phyloP scores from a whole-genome alignment of 148 eudicot genomes.

The Spergularia bocconei region DNA sequence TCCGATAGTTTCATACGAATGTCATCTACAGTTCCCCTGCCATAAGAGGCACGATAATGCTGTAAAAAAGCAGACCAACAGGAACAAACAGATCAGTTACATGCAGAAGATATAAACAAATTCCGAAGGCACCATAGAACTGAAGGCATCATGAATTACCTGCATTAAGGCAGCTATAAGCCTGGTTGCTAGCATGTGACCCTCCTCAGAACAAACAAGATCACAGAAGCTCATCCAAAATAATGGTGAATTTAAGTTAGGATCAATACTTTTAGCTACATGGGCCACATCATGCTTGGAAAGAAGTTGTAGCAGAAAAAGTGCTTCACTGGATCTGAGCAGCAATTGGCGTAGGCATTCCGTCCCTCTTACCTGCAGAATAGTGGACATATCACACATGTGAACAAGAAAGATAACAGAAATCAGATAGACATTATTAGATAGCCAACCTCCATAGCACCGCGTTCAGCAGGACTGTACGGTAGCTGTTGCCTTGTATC shows the following conservation, averaged over 20 bases:
- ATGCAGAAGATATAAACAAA: not conserved
- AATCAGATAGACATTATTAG: not conserved
- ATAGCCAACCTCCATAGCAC: constrained; percentile 79
- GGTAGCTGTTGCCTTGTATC: constrained; percentile 86
- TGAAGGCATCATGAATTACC: constrained; percentile 39
- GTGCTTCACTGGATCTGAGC: constrained; percentile 88
- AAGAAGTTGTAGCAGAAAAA: constrained; percentile 85
- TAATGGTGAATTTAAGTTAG: constrained; percentile 42
- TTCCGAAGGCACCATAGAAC: not conserved
- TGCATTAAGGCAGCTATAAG: constrained; percentile 94
- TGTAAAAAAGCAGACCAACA: constrained; percentile 30
- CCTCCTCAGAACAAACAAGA: constrained; percentile 91
- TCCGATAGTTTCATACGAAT: constrained; percentile 76
- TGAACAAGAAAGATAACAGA: not conserved
- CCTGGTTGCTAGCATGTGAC: constrained; percentile 78
- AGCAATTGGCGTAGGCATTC: constrained; percentile 95
- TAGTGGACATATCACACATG: not conserved
- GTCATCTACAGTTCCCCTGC: constrained; percentile 95
- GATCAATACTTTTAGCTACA: constrained; percentile 70
- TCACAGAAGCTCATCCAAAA: constrained; percentile 80
- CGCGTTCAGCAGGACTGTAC: constrained; percentile 76
- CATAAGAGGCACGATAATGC: constrained; percentile 93
- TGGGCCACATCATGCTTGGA: constrained; percentile 80
- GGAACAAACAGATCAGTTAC: not conserved
- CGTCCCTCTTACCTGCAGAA: constrained; percentile 84